Base-by-base conservation (phyloP, 352 stramenopile species). In the Peronospora farinosa region DNA sequence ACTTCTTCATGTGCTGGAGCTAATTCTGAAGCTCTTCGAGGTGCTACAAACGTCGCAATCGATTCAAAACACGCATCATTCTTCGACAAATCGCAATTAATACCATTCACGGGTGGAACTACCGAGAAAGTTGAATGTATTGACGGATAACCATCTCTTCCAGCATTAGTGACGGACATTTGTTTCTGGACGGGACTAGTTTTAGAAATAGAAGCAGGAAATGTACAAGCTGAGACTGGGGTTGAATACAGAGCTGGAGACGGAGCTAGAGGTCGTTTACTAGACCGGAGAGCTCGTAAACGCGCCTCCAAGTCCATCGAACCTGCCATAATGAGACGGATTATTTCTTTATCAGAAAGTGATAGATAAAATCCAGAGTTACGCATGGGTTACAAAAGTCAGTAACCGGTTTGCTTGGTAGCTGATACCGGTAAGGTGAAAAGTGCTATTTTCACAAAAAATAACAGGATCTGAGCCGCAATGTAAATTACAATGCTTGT, bases 261-360 rank as follows among this genome's bases (percentile, higher is more conserved):
- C 4, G 51, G 38, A 13, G 55, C 13, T 30, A 53, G 50, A 7
- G 44, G 37, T 16, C 58, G 56, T 43, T 69, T 72, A 16, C 63
- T 47, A 13, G 68, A 60, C 8, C 77, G 74, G 33, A 88, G 39
- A 11, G 74, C 74, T 28, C 65, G 72, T 49, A 88, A 52, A 44
- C 74, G 67, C 45, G 74, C 77, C 55, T 88, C 74, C 32, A 88
- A 57, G 58, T 86, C 74, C 40, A 80, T 47, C 7, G 69, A 69
- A 8, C 16, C 48, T 3, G 51, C 47, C 54, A 68, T 69, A 19
- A 38, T 55, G 28, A 12, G 37, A 41, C 1, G 16, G 8, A 15
- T 16, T 7, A 5, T 27, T 27, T 27, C 3, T 27, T 27, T 27
- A 11, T 0, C 28, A 33, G 2, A 32, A 32, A 32, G 7, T 32